Conservation (phyloP, 768 basidiomycete genomes). For the Trametopsis cervina region DNA sequence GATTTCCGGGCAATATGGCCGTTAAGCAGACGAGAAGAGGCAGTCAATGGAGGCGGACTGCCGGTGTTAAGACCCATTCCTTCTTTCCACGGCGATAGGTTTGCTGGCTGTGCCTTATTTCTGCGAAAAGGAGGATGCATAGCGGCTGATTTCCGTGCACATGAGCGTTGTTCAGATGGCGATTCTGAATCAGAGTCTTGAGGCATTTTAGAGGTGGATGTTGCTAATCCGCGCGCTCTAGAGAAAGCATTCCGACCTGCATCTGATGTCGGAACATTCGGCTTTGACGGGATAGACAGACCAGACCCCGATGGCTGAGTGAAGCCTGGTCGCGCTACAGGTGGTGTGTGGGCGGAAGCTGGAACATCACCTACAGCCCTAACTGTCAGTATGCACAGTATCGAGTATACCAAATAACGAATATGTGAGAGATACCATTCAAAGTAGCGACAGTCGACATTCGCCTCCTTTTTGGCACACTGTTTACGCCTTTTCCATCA, state of each 20-base stretch:
- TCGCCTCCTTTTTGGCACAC: not conserved
- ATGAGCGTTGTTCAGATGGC: not conserved
- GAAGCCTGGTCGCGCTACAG: not conserved
- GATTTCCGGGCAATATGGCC: not conserved
- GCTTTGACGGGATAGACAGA: not conserved
- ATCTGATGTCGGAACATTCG: not conserved
- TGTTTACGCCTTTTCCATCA: not conserved
- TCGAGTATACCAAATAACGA: too few species aligned
- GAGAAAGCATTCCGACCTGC: not conserved
- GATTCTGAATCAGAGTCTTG: not conserved
- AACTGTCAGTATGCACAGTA: too few species aligned
- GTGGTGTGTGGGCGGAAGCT: conserved; percentile 3
- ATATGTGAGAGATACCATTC: too few species aligned
- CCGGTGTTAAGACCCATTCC: too few species aligned
- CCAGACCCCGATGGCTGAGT: not conserved
- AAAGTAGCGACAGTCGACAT: not conserved
- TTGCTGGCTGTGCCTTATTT: too few species aligned
- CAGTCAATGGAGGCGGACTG: not conserved
- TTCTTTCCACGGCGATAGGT: too few species aligned
- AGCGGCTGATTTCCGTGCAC: not conserved
- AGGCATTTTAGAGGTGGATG: not conserved
- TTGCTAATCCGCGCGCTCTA: not conserved
- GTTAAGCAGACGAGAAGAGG: not conserved
- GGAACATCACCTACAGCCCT: conserved; percentile 1
- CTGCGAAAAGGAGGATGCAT: not conserved